Base-by-base conservation (phyloP, 768 basidiomycete genomes). In the Botryobasidium botryosum region DNA sequence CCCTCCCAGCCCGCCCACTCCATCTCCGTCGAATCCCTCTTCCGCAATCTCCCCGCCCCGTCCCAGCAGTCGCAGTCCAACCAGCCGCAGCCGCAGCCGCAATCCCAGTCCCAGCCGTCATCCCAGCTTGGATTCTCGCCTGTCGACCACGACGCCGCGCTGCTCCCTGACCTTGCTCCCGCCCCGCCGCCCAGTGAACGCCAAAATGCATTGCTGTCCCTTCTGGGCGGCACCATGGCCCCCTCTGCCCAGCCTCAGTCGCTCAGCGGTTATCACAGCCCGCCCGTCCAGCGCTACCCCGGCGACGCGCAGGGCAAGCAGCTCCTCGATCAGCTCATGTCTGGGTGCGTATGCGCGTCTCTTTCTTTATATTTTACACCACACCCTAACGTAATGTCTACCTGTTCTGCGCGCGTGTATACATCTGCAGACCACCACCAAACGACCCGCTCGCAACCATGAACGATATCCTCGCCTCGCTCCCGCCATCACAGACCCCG, bases 281-380 rank as follows among this genome's bases (percentile, higher is more conserved):
- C 51, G 52, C 47, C 44, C 52, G 52, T 44, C 55, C 31, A 40
- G 41, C 49, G 45, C 53, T 49, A 44, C 60, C 56, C 23, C 55
- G 58, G 29, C 24, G 35, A 29, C n/a, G 50, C 52, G 28, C 79
- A 81, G 57, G 76, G 77, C 46, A 82, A 84, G 62, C 66, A 75
- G 49, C 58, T 86, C 52, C 61, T 87, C 49, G 83, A 87, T 52
- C 79, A 84, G 56, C 64, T 87, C 48, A 81, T 87, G 75, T 67
- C 75, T 46, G 77, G 79, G 83, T 86, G 57, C 62, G 78, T 67
- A 13, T 48, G 45, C 24, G 36, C 23, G 15, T 20, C 28, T 17
- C 25, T 46, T 51, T 47, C 37, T 35, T 23, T 13, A 12, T 17
- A 18, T 41, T 35, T 40, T 21, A 31, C 40, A 39, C 31, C 27